Evolutionary conservation across 257 asterid species (phyloP), one percentile per base, ranked within the genome.

Genomic region (Nicotiana paniculata): DNA sequence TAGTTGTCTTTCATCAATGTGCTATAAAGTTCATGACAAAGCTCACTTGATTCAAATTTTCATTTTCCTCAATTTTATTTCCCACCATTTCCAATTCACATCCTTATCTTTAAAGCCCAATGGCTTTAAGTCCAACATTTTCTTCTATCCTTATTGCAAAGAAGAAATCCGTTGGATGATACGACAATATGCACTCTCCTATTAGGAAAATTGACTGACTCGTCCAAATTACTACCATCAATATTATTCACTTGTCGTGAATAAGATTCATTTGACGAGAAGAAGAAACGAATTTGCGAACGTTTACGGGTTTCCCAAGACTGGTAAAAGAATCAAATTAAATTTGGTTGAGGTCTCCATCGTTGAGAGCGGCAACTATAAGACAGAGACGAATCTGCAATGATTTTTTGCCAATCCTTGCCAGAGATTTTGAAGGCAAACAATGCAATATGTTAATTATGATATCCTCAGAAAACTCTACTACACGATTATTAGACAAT

Each of bases 311-410:
- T 70, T 21, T 43, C 59, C 21, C 78, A 30, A 11, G 78, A 57
- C 12, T 70, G 78, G 24, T 70, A 70, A 43, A 43, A 70, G 59
- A 70, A 70, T 6, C 78, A 59, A 43, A 70, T 43, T 43, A 43
- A 35, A 43, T 5, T 11, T 9, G 78, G 78, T 12, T 70, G 59
- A 12, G 78, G 59, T 12, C 35, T 70, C 78, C 78, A 70, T 70
- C 35, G 28, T 6, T 0, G 30, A 70, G 18, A 39, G 39, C 59
- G 78, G 24, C 59, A 70, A 70, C 78, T 70, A 70, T 70, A 70
- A 21, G 58, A 37, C 57, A 69, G 77, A 39, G 77, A 43, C n/a
- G 77, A 70, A 70, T 70, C 77, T 43, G 77, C 11, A 70, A 70
- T 43, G 58, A 21, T 43, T 58, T 43, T 70, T 1, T 1, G 35